Evolutionary conservation across 2,329 filamentous ascomycete species (phyloP), one percentile per base, ranked within the genome.

Genomic region (Graphilbum fragrans): DNA sequence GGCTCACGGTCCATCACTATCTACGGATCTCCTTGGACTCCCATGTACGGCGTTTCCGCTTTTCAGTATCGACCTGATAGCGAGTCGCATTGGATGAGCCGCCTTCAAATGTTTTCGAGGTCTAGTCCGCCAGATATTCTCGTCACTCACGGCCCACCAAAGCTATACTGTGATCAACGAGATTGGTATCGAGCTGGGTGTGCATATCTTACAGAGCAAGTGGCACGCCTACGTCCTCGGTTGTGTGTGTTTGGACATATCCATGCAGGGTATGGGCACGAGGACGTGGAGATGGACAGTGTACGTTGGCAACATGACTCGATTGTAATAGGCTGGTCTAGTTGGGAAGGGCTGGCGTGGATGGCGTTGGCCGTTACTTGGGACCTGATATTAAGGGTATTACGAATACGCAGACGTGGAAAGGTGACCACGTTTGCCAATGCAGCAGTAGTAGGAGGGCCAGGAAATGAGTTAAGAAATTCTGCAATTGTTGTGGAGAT

Each of bases 241-340:
- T 43, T 55, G 9, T 17, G 31, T 17, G 48, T 53, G 1, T 53
- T 53, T 44, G 52, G 52, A 2, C 51, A 55, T 21, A 53, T 56
- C 25, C 51, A 54, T 29, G 49, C 41, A 4, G 43, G 40, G 5
- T 49, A 50, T 31, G 50, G 51, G 2, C 46, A 49, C 6, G 48
- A 56, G 35, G 47, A 51, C 34, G 44, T 50, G 1, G 43, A 39
- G 11, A 14, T 52, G 2, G 48, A 54, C 36, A 16, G 35, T 2
- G 46, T 49, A 25, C 47, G 45, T 35, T 38, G 46, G 39, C 17
- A 21, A 8, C 41, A 53, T 27, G 50, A 54, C n/a, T 36, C 44
- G 14, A 41, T 52, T 2, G 37, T 46, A 41, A 43, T 38, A 3
- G 51, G 51, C 1, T 52, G 50, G 49, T 37, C 43, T 4, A 47